phyloP scores from a whole-genome alignment of 1,284 basidiomycete genomes.

The Takashimella koratensis region DNA sequence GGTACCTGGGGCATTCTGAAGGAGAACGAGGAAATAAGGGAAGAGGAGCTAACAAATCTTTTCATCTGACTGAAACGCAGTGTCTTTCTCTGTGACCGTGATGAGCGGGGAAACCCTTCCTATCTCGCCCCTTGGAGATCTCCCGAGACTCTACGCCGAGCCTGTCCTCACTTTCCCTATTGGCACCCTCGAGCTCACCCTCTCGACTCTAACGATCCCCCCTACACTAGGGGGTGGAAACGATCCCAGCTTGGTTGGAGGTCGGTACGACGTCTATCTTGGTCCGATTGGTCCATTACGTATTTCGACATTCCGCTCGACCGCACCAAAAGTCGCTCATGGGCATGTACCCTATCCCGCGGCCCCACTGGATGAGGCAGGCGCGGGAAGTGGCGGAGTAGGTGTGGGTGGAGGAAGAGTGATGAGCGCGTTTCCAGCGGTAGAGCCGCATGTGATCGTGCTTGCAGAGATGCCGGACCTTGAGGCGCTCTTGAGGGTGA shows the following conservation, averaged over 20 bases:
- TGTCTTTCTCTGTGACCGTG: constrained; percentile 1
- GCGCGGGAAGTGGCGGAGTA: constrained; percentile 1
- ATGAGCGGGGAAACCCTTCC: constrained; percentile 8
- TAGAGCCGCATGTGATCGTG: constrained; percentile 35
- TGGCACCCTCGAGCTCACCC: constrained; percentile 73
- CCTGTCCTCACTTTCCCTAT: constrained; percentile 68
- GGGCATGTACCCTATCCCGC: neutral
- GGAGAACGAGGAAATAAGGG: no score
- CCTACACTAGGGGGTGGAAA: no score
- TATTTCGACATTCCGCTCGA: constrained; percentile 34
- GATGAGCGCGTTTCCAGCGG: constrained; percentile 29
- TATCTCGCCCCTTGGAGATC: constrained; percentile 61
- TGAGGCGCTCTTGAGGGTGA: constrained; percentile 29
- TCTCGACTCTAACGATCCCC: constrained; percentile 82
- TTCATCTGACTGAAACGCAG: neutral
- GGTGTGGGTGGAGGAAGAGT: constrained; percentile 12
- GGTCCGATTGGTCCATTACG: constrained; percentile 80
- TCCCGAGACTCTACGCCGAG: constrained; percentile 77
- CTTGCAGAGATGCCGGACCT: constrained; percentile 33
- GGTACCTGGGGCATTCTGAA: no score
- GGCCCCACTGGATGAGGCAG: neutral
- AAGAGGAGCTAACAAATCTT: no score
- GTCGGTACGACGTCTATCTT: constrained; percentile 79
- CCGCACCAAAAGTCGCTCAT: constrained; percentile 20
- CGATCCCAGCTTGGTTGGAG: no score